A percentile compares a stretch with the other conserved stretches of the same genome.
phyloP scores from a whole-genome alignment of 2,329 filamentous ascomycete genomes.

The Plenodomus lindquistii region DNA sequence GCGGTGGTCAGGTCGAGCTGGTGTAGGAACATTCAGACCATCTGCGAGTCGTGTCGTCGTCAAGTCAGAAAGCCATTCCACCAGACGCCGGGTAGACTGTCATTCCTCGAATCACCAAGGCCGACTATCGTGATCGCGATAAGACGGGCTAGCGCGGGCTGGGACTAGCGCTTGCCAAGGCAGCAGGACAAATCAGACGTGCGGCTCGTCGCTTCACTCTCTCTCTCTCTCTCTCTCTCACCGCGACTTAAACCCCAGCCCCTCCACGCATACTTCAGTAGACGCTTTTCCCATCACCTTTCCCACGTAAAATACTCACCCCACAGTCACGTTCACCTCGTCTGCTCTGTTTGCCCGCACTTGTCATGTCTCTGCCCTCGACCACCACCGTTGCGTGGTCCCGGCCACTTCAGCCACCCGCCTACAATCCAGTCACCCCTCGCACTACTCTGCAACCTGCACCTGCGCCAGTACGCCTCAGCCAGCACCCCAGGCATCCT shows the following conservation, averaged over 20 bases:
- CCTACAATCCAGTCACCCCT: constrained; percentile 53
- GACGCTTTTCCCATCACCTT: neutral
- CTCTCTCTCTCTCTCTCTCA: constrained; percentile 23
- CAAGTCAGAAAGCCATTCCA: constrained; percentile 5
- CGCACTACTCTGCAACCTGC: constrained; percentile 43
- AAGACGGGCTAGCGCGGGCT: constrained; percentile 10
- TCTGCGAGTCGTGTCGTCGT: constrained; percentile 18
- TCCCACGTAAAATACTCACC: constrained; percentile 18
- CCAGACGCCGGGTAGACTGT: neutral
- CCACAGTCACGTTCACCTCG: constrained; percentile 8
- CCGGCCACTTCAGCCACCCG: constrained; percentile 37
- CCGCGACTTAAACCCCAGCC: constrained; percentile 10
- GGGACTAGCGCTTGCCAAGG: constrained; percentile 7
- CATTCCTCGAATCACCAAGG: constrained; percentile 10
- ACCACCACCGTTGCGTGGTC: constrained; percentile 33
- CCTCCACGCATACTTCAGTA: constrained; percentile 2
- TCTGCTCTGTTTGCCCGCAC: constrained; percentile 8
- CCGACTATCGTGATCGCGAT: constrained; percentile 21
- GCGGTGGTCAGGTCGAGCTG: constrained; percentile 94
- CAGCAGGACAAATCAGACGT: constrained; percentile 11
- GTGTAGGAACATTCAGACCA: constrained; percentile 91
- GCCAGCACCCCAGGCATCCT: neutral
- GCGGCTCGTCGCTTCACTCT: constrained; percentile 22
- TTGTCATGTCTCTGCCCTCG: constrained; percentile 36
- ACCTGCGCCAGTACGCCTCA: constrained; percentile 24